phyloP scores from a whole-genome alignment of 495 filamentous ascomycete species.

The Letharia lupina region DNA sequence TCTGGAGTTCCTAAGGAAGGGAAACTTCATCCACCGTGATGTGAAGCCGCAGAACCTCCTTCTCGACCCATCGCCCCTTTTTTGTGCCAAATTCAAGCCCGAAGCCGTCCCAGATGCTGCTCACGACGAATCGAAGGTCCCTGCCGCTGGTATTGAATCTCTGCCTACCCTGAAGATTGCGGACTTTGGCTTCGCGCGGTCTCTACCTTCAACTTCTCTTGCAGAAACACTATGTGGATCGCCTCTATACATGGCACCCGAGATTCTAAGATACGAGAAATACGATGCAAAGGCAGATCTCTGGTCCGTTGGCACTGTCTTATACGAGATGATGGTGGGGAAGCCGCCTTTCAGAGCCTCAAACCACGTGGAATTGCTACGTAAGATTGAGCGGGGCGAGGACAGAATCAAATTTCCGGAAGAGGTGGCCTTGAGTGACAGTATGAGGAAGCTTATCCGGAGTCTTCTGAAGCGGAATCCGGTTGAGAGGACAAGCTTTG shows the following conservation, averaged over 20 bases:
- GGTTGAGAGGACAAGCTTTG: conserved; percentile 72
- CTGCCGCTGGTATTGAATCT: conserved; percentile 71
- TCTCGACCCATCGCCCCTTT: conserved; percentile 72
- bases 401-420: conserved; percentile 77
- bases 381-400: conserved; percentile 78
- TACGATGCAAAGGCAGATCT: conserved; percentile 96
- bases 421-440: conserved; percentile 59
- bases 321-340: conserved; percentile 90
- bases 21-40: conserved; percentile 88
- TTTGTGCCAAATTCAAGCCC: conserved; percentile 41
- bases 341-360: conserved; percentile 83
- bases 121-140: conserved; percentile 68
- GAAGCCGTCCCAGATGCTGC: conserved; percentile 51
- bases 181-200: conserved; percentile 93
- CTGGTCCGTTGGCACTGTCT: conserved; percentile 93
- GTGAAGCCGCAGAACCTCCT: conserved; percentile 96
- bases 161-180: conserved; percentile 94
- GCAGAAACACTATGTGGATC: conserved; percentile 96
- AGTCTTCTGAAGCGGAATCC: conserved; percentile 76
- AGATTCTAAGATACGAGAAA: conserved; percentile 93
- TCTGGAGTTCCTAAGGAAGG: conserved; percentile 73
- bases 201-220: conserved; percentile 76
- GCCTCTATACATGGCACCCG: conserved; percentile 98
- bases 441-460: conserved; percentile 75
- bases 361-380: conserved; percentile 89